Conservation (phyloP, 2,329 filamentous ascomycete genomes). For the Fusarium sp. region DNA sequence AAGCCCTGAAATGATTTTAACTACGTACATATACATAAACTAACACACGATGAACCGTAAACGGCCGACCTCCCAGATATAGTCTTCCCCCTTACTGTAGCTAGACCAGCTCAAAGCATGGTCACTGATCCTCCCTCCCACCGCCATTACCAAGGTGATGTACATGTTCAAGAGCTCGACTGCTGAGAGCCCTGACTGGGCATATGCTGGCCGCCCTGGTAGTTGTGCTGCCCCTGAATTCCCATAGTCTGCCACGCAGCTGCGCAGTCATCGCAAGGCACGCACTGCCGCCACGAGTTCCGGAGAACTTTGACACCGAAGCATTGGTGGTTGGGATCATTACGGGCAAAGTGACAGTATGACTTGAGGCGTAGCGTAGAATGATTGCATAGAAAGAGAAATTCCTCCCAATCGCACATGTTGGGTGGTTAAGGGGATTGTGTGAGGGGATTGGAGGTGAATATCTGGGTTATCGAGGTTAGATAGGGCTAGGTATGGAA, state of each 20-base stretch:
- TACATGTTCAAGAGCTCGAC: neutral
- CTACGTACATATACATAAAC: slow-evolving; percentile 17
- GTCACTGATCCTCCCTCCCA: neutral
- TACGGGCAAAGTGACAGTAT: slow-evolving; percentile 81
- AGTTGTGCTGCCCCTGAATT: slow-evolving; percentile 8
- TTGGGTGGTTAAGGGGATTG: slow-evolving; percentile 29
- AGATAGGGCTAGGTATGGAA: neutral
- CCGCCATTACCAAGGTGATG: neutral
- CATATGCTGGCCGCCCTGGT: neutral
- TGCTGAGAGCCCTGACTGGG: neutral
- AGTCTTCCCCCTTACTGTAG: neutral
- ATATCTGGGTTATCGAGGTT: slow-evolving; percentile 2
- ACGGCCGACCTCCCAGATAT: neutral
- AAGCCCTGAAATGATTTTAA: neutral
- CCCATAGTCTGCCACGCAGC: slow-evolving; percentile 19
- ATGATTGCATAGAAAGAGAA: slow-evolving; percentile 75
- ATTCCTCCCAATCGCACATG: slow-evolving; percentile 80
- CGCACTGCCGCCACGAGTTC: slow-evolving; percentile 67
- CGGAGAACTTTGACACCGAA: slow-evolving; percentile 74
- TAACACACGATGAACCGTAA: neutral
- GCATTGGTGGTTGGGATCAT: slow-evolving; percentile 77
- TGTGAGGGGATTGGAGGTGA: neutral
- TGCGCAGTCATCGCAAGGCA: slow-evolving; percentile 64
- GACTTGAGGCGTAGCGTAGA: slow-evolving; percentile 69
- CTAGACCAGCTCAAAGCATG: neutral